These are phyloP conservation scores for Ogataea kodamae DNA, from an alignment of 805 yeast species.

Conservation along the genomic window DNA sequence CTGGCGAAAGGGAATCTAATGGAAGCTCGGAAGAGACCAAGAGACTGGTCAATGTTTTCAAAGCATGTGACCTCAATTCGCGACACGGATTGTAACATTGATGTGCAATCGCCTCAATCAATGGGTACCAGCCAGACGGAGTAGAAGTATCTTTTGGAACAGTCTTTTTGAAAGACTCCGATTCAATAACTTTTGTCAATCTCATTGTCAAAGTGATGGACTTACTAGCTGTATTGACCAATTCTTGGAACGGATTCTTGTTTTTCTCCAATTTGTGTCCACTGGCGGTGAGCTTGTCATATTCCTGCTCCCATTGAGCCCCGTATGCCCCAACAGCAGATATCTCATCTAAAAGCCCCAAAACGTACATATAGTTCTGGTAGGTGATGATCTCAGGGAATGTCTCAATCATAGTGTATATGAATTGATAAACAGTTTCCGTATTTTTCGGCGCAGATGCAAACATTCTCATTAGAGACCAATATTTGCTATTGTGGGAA, in stretches of 20 bases:
- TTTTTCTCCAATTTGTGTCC: slow-evolving; percentile 41
- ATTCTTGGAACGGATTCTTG: slow-evolving; percentile 48
- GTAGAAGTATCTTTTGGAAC: slow-evolving; percentile 31
- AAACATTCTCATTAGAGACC: slow-evolving; percentile 46
- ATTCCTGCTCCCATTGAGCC: slow-evolving; percentile 69
- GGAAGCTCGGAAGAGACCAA: slow-evolving; percentile 40
- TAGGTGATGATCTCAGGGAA: slow-evolving; percentile 38
- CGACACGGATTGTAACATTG: slow-evolving; percentile 88
- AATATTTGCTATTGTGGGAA: slow-evolving; percentile 39
- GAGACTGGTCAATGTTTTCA: slow-evolving; percentile 53
- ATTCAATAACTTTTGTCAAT: slow-evolving; percentile 38
- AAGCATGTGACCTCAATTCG: slow-evolving; percentile 65
- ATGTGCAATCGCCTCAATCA: slow-evolving; percentile 79
- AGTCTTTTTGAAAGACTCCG: slow-evolving; percentile 31
- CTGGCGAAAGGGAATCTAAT: slow-evolving; percentile 38
- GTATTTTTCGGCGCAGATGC: slow-evolving; percentile 44
- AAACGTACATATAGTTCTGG: slow-evolving; percentile 57
- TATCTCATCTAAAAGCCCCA: slow-evolving; percentile 73
- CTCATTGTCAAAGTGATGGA: slow-evolving; percentile 61
- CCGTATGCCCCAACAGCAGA: slow-evolving; percentile 81
- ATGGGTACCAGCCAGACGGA: slow-evolving; percentile 46
- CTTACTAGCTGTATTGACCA: slow-evolving; percentile 55
- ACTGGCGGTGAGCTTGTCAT: slow-evolving; percentile 40
- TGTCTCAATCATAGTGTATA: slow-evolving; percentile 38
- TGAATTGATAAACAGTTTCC: slow-evolving; percentile 42